Evolutionary conservation across 495 filamentous ascomycete genomes (phyloP).

Genomic region (Platismatia glauca): DNA sequence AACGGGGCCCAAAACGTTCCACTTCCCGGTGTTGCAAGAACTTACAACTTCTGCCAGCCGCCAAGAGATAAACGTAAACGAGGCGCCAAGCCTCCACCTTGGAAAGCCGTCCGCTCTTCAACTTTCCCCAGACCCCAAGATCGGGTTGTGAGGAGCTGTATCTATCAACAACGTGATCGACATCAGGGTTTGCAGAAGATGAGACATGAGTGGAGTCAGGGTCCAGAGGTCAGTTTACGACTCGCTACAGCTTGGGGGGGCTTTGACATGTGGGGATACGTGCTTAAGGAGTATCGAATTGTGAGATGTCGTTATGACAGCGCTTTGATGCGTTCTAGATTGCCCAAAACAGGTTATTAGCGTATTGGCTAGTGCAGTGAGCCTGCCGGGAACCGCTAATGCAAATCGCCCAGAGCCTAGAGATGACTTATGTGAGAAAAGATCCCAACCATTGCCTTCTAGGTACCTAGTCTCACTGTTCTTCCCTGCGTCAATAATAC

Average conservation of each 20-base stretch:
- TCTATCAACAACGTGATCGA: conserved; percentile 4
- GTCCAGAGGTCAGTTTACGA: conserved; percentile 1
- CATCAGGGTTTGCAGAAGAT: conserved; percentile 1
- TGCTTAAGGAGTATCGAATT: background rate
- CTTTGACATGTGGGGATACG: background rate
- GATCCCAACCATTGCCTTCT: background rate
- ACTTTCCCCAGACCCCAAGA: background rate
- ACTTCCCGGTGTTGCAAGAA: conserved; percentile 1
- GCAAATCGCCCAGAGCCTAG: background rate
- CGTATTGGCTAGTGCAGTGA: background rate
- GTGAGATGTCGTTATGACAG: background rate
- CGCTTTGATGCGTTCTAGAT: conserved; percentile 10
- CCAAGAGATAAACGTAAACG: conserved; percentile 4
- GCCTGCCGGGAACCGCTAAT: background rate
- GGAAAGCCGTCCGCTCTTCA: background rate
- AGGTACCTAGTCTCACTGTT: background rate
- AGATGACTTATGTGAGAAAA: conserved; percentile 5
- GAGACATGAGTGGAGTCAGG: conserved; percentile 1
- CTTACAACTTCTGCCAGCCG: conserved; percentile 7
- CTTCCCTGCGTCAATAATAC: background rate
- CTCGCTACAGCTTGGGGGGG: background rate
- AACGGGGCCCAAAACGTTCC: background rate
- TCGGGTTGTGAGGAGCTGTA: conserved; percentile 1
- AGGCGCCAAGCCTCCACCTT: conserved; percentile 12
- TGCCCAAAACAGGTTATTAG: background rate